These are phyloP conservation scores for Xerocomellus dryophilus DNA, from an alignment of 768 basidiomycete species.

Conservation along the genomic window DNA sequence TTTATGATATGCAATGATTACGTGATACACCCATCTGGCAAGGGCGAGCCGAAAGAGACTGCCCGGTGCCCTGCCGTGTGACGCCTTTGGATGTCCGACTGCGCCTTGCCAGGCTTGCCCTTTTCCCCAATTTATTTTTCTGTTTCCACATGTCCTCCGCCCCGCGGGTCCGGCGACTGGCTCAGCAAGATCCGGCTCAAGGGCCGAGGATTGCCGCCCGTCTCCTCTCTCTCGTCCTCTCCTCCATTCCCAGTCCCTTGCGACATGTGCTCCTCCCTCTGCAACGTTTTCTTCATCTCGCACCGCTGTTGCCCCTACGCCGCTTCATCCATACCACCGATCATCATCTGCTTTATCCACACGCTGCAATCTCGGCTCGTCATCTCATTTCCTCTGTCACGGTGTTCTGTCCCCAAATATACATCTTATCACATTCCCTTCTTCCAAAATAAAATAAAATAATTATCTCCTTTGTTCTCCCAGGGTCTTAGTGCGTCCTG, in stretches of 20 bases:
- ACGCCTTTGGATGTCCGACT: slow-evolving; percentile 18
- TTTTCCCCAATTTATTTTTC: slow-evolving; percentile 21
- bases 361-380: slow-evolving; percentile 28
- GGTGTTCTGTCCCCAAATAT: slow-evolving; percentile 16
- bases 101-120: slow-evolving; percentile 4
- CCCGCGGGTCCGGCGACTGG: slow-evolving; percentile 28
- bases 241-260: slow-evolving; percentile 14
- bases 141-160: slow-evolving; percentile 3
- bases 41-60: neutral
- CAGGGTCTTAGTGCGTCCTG: slow-evolving; percentile 26
- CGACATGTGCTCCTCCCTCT: slow-evolving; percentile 21
- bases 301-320: slow-evolving; percentile 25
- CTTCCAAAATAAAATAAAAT: slow-evolving; percentile 9
- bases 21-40: slow-evolving; percentile 29
- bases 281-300: slow-evolving; percentile 37
- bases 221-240: neutral
- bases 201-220: slow-evolving; percentile 24
- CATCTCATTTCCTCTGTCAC: slow-evolving; percentile 19
- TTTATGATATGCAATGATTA: slow-evolving; percentile 23
- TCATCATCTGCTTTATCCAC: slow-evolving; percentile 19
- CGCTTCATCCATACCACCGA: slow-evolving; percentile 20
- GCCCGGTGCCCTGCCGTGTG: slow-evolving; percentile 30
- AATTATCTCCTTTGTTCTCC: slow-evolving; percentile 13
- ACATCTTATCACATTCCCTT: slow-evolving; percentile 26
- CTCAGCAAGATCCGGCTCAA: slow-evolving; percentile 29